These are phyloP conservation scores for Tetragonia tetragonoides DNA, from an alignment of 148 eudicot genomes.

Conservation along the genomic window DNA sequence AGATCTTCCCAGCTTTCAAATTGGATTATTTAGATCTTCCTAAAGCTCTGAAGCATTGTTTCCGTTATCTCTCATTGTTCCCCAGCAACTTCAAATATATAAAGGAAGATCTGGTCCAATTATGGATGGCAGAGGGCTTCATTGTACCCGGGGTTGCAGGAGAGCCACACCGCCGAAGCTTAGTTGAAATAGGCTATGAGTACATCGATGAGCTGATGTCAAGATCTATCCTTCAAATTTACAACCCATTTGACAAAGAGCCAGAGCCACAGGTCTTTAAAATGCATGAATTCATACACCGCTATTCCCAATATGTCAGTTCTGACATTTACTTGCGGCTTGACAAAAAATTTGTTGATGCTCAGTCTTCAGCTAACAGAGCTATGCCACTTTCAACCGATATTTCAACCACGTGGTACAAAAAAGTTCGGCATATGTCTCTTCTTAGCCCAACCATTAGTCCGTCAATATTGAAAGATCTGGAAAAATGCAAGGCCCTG, in stretches of 20 bases:
- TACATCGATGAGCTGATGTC: conserved; percentile 21
- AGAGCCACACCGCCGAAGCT: background rate
- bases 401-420: background rate
- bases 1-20: conserved; percentile 13
- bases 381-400: background rate
- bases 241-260: conserved; percentile 13
- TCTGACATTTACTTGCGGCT: conserved; percentile 15
- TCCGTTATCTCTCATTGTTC: conserved; percentile 25
- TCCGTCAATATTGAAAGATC: background rate
- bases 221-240: conserved; percentile 19
- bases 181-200: conserved; percentile 19
- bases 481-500: conserved; percentile 20
- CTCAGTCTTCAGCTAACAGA: background rate
- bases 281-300: conserved; percentile 23
- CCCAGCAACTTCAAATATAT: background rate
- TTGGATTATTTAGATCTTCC: conserved; percentile 14
- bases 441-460: conserved; percentile 9
- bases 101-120: conserved; percentile 11
- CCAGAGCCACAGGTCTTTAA: conserved; percentile 2
- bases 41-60: conserved; percentile 6
- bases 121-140: conserved; percentile 24
- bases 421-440: conserved; percentile 14
- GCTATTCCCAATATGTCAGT: conserved; percentile 15
- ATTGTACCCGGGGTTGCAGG: conserved; percentile 9
- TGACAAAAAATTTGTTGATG: conserved; percentile 10